A percentile compares a stretch with the other conserved stretches of the same genome.
Conservation (phyloP, 768 basidiomycete species). For the Strobilomyces echinocephalus region DNA sequence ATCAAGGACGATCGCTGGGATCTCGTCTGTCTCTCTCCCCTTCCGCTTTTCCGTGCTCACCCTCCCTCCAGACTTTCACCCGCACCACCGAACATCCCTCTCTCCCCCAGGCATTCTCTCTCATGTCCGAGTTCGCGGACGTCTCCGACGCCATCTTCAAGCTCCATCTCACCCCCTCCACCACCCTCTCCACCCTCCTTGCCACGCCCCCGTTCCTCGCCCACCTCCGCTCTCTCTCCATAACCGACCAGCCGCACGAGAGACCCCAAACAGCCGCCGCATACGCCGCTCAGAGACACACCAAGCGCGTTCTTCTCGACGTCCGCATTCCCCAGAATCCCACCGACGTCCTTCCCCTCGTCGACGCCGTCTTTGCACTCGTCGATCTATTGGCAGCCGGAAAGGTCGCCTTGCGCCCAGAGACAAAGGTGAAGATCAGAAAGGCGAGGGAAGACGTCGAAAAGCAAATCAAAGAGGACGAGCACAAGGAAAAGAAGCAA, state of each 20-base stretch:
- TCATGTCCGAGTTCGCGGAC: slow-evolving; percentile 90
- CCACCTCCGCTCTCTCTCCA: slow-evolving; percentile 84
- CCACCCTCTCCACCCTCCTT: slow-evolving; percentile 53
- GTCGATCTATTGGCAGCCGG: slow-evolving; percentile 55
- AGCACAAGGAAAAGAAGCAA: slow-evolving; percentile 62
- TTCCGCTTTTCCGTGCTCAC: neutral
- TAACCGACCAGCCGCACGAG: slow-evolving; percentile 80
- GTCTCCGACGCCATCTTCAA: slow-evolving; percentile 77
- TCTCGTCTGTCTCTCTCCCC: slow-evolving; percentile 51
- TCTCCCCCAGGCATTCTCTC: slow-evolving; percentile 57
- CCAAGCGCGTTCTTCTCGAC: slow-evolving; percentile 73
- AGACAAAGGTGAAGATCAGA: slow-evolving; percentile 74
- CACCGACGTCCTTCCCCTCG: slow-evolving; percentile 47
- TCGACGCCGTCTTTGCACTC: slow-evolving; percentile 68
- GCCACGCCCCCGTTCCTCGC: slow-evolving; percentile 59
- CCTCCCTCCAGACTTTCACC: slow-evolving; percentile 65
- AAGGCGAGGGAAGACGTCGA: slow-evolving; percentile 70
- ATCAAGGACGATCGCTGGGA: slow-evolving; percentile 81
- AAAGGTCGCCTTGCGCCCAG: slow-evolving; percentile 63
- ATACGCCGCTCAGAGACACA: slow-evolving; percentile 35
- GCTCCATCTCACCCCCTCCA: slow-evolving; percentile 31
- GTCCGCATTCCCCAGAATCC: slow-evolving; percentile 49
- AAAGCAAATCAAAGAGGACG: slow-evolving; percentile 63
- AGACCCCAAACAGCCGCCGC: slow-evolving; percentile 55
- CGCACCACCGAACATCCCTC: slow-evolving; percentile 63